Conservation (phyloP, 2,329 filamentous ascomycete species). For the Talaromyces sp. region DNA sequence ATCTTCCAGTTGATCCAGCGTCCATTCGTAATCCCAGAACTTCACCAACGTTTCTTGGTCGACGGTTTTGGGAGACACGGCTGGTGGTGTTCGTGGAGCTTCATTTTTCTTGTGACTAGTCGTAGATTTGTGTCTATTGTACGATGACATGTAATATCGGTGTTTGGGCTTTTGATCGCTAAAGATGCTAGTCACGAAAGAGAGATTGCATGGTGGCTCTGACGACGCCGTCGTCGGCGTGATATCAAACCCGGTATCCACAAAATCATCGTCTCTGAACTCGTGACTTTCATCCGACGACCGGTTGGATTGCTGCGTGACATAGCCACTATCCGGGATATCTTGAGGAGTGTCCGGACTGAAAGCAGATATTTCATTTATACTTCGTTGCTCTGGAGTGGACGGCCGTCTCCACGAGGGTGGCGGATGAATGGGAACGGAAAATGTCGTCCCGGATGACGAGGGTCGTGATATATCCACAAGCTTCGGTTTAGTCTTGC, state of each 20-base stretch:
- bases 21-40: conserved; percentile 38
- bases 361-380: conserved; percentile 35
- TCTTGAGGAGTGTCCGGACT: conserved; percentile 37
- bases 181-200: conserved; percentile 9
- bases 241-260: conserved; percentile 18
- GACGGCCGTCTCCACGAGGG: conserved; percentile 25
- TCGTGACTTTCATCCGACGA: conserved; percentile 23
- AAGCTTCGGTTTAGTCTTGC: conserved; percentile 33
- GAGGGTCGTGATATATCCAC: conserved; percentile 37
- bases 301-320: conserved; percentile 25
- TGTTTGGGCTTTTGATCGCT: conserved; percentile 8
- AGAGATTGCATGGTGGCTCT: conserved; percentile 5
- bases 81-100: conserved; percentile 11
- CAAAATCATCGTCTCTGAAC: conserved; percentile 26
- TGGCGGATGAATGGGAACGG: conserved; percentile 23
- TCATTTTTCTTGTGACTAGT: not conserved
- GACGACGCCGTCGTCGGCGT: not conserved
- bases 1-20: conserved; percentile 34
- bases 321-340: conserved; percentile 33
- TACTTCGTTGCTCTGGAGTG: conserved; percentile 30
- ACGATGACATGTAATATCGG: conserved; percentile 12
- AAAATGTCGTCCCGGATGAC: conserved; percentile 25
- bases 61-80: conserved; percentile 20
- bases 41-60: conserved; percentile 29
- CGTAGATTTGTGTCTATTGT: conserved; percentile 5